phyloP scores from a whole-genome alignment of 805 yeast genomes.

The Yamadazyma kitorensis region DNA sequence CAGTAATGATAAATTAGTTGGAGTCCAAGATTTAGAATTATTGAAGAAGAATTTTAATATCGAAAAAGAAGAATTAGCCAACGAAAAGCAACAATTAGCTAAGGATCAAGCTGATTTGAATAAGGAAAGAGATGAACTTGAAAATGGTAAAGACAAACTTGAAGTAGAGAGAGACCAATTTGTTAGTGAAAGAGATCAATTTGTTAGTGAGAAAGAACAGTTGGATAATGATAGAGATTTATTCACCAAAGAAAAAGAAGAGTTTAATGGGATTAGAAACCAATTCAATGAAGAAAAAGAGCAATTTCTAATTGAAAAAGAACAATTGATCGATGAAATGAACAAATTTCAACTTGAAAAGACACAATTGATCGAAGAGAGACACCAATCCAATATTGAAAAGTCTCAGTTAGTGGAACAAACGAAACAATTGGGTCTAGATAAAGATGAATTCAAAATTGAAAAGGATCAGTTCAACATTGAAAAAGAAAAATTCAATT shows the following conservation, averaged over 20 bases:
- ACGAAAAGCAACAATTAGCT: background rate
- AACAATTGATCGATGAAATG: background rate
- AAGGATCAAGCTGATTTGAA: background rate
- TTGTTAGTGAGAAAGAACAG: slow-evolving; percentile 4
- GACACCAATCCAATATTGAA: no score
- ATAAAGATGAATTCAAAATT: no score
- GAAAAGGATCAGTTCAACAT: no score
- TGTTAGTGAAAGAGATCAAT: background rate
- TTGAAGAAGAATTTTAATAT: background rate
- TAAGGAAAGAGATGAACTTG: background rate
- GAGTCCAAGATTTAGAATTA: background rate
- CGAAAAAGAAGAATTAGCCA: background rate
- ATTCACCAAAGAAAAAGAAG: background rate
- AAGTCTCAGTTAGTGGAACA: no score
- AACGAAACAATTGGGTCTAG: no score
- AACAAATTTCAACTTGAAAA: no score
- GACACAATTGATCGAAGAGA: no score
- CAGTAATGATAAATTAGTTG: slow-evolving; percentile 1
- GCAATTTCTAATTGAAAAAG: background rate
- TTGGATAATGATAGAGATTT: slow-evolving; percentile 4
- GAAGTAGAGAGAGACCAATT: background rate
- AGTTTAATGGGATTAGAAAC: no score
- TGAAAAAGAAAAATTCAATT: no score
- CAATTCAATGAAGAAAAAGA: slow-evolving; percentile 1
- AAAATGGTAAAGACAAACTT: background rate